These are phyloP conservation scores for Phytopythium cucurbitacearum DNA, from an alignment of 352 stramenopile species.

Conservation along the genomic window DNA sequence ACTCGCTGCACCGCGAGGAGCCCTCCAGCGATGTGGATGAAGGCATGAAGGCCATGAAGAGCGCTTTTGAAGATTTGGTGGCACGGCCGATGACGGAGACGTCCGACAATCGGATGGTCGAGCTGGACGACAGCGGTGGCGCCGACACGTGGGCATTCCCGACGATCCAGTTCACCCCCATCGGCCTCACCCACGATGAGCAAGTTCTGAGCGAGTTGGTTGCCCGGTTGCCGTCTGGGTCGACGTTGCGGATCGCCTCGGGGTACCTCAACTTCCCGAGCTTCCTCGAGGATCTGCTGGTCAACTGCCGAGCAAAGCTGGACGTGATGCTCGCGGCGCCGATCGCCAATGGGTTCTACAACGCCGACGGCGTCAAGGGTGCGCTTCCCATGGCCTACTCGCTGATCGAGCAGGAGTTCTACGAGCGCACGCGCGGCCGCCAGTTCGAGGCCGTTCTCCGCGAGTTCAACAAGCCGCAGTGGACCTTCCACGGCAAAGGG, in stretches of 20 bases:
- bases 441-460: conserved; percentile 42
- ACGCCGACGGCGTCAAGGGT: conserved; percentile 62
- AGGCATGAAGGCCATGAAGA: conserved; percentile 32
- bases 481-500: conserved; percentile 86
- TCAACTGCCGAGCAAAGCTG: conserved; percentile 33
- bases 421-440: conserved; percentile 36
- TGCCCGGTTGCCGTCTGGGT: conserved; percentile 31
- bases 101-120: neutral
- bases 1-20: conserved; percentile 15
- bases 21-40: conserved; percentile 34
- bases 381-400: conserved; percentile 79
- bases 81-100: conserved; percentile 12
- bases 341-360: conserved; percentile 71
- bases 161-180: conserved; percentile 69
- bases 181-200: conserved; percentile 57
- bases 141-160: conserved; percentile 66
- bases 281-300: conserved; percentile 53
- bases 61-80: conserved; percentile 40
- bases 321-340: conserved; percentile 66
- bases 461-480: conserved; percentile 60
- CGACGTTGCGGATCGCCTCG: conserved; percentile 58
- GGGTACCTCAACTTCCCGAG: conserved; percentile 80
- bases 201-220: conserved; percentile 46
- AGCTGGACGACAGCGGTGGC: conserved; percentile 4
- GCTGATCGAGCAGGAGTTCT: conserved; percentile 80